Percentiles rank a stretch among this genome's conserved stretches.
These are phyloP conservation scores for Puccinia coronata DNA, from an alignment of 1,284 basidiomycete genomes.

Conservation along the genomic window DNA sequence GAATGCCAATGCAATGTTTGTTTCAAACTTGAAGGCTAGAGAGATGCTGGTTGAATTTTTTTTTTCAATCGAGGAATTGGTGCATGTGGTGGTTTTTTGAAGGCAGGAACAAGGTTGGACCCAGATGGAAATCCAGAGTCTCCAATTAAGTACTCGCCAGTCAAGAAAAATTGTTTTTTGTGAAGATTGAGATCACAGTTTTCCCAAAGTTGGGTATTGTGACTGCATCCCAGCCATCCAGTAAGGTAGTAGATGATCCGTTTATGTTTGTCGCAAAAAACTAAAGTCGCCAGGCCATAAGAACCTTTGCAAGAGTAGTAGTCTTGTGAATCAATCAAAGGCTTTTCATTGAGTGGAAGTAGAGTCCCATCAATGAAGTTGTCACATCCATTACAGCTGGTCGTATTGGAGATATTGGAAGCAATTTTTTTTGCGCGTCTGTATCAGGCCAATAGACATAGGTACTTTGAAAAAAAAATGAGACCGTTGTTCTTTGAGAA, in stretches of 20 bases:
- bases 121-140: not conserved
- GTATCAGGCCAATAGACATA: not conserved
- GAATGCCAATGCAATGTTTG: not conserved
- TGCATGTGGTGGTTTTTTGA: too few relatives aligned
- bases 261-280: conserved; percentile 6
- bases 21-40: too few relatives aligned
- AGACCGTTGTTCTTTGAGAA: too few relatives aligned
- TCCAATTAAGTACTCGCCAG: too few relatives aligned
- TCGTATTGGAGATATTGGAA: not conserved
- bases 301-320: not conserved
- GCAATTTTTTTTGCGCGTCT: not conserved
- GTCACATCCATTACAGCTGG: conserved; percentile 6
- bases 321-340: not conserved
- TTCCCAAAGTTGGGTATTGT: not conserved
- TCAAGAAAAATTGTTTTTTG: not conserved
- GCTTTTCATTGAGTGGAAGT: conserved; percentile 16
- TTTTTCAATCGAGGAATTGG: too few relatives aligned
- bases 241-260: conserved; percentile 1
- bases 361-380: conserved; percentile 18
- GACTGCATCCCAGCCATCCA: conserved; percentile 9
- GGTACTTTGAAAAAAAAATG: too few relatives aligned
- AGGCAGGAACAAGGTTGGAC: not conserved
- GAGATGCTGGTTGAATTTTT: too few relatives aligned
- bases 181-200: not conserved
- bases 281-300: not conserved